Evolutionary conservation across 768 basidiomycete genomes (phyloP).

Genomic region (Cystofilobasidium capitatum): DNA sequence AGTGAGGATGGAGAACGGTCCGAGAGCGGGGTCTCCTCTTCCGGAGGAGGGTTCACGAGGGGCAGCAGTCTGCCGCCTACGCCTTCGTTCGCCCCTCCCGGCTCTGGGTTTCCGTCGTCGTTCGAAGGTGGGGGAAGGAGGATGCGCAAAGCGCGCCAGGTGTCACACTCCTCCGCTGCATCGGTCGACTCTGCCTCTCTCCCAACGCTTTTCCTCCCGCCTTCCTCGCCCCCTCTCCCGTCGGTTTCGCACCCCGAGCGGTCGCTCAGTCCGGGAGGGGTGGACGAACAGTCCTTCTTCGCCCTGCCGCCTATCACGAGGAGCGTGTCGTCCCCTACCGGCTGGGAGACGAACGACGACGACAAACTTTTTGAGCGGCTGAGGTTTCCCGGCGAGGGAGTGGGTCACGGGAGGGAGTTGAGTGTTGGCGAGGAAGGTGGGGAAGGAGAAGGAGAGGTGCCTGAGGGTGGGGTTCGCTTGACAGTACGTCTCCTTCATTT

Average conservation of each 20-base stretch:
- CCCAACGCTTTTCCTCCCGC: not conserved
- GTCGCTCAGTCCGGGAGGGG: not conserved
- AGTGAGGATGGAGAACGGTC: too few species aligned
- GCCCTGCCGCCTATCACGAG: slow-evolving; percentile 2
- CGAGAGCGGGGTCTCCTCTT: too few species aligned
- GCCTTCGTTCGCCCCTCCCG: not conserved
- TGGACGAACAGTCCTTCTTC: slow-evolving; percentile 14
- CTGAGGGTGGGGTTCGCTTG: not conserved
- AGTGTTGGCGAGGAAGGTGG: slow-evolving; percentile 9
- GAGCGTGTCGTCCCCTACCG: not conserved
- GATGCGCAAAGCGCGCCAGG: not conserved
- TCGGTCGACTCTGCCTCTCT: not conserved
- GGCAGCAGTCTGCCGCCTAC: not conserved
- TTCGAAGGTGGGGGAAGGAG: not conserved
- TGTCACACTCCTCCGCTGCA: not conserved
- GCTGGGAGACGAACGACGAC: not conserved
- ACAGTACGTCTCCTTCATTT: not conserved
- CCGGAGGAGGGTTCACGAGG: too few species aligned
- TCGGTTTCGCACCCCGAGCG: not conserved
- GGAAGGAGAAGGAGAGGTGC: slow-evolving; percentile 10
- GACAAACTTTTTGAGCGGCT: not conserved
- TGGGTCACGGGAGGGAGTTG: not conserved
- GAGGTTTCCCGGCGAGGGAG: not conserved
- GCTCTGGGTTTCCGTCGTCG: not conserved
- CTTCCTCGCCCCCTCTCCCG: not conserved